Evolutionary conservation across 345 rosid genomes (phyloP), one percentile per base, ranked within the genome.

Genomic region (Bruguiera gymnorhiza): DNA sequence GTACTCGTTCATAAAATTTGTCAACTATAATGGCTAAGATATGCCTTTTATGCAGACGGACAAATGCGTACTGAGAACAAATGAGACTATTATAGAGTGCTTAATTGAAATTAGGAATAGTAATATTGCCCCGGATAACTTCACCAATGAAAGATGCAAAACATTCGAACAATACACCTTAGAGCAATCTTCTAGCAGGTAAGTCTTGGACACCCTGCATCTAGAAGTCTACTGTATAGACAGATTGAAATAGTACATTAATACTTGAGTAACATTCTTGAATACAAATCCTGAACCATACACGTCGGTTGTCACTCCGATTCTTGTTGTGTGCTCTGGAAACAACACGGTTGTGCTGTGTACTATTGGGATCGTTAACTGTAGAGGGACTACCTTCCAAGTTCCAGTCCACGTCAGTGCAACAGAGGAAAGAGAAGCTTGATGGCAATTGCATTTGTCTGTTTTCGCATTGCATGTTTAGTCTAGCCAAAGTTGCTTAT

Each of bases 381-480:
- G 92, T 67, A 82, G 81, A 69, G 66, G 78, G 82, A 78, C 83
- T 75, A 48, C 57, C 73, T 84, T 75, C 77, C 73, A 70, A 75
- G 79, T 77, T 75, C 63, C 26, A 55, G 2, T 55, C 27, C 24
- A 11, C 10, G 16, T 66, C 74, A 75, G 43, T 67, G 83, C 64
- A 78, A 66, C 66, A 6, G 18, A 60, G 59, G 15, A 31, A 21
- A 54, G 34, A 63, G 27, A 13, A 63, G 53, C 21, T 27, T 53
- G 5, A 23, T 5, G 24, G 39, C 23, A 57, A 67, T 27, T 50
- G n/a, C 36, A 11, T 15, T 48, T 63, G 75, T 84, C 72, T 79
- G 61, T 66, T 80, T 63, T 81, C 86, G 76, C 56, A 77, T 83
- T 84, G 82, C 86, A 76, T 77, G 75, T 84, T 84, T 81, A 70